A percentile compares a stretch with the other conserved stretches of the same genome.
Evolutionary conservation across 202 grass and related monocot genomes (phyloP).

Genomic region (Elaeis oleifera): DNA sequence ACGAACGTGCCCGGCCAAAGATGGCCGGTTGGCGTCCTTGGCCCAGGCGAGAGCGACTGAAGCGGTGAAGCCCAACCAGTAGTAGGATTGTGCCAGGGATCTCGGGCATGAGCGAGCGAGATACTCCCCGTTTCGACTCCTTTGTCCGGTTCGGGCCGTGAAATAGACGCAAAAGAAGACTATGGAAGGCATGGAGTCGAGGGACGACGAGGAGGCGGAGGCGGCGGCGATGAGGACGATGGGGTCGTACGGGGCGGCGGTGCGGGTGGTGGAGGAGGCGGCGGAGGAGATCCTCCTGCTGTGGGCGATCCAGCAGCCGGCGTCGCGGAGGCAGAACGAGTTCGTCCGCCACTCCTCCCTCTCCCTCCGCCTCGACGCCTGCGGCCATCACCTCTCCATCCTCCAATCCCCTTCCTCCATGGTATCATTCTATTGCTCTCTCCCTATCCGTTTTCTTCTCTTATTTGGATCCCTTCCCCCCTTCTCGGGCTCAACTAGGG

Average conservation of each 20-base stretch:
- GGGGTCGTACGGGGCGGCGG: conserved; percentile 35
- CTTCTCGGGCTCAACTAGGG: not conserved
- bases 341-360: conserved; percentile 51
- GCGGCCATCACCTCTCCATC: conserved; percentile 47
- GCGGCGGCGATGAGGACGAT: conserved; percentile 15
- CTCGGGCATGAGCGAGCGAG: too few relatives aligned
- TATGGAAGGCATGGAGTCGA: not conserved
- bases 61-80: too few relatives aligned
- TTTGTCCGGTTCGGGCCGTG: too few relatives aligned
- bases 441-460: too few relatives aligned
- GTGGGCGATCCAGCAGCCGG: conserved; percentile 52
- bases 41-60: too few relatives aligned
- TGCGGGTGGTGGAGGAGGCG: conserved; percentile 35
- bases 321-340: conserved; percentile 51
- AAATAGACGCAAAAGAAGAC: too few relatives aligned
- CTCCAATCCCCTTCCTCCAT: conserved; percentile 78
- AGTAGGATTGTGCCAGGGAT: too few relatives aligned
- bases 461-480: not conserved
- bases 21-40: too few relatives aligned
- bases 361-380: conserved; percentile 55
- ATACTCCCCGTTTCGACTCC: too few relatives aligned
- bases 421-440: conserved; percentile 3
- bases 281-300: conserved; percentile 70
- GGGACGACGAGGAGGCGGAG: conserved; percentile 5
- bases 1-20: too few relatives aligned